Percentiles rank a stretch among this genome's conserved stretches.
These are phyloP conservation scores for Coniochaeta sp. DNA, from an alignment of 2,329 filamentous ascomycete species.

Conservation along the genomic window DNA sequence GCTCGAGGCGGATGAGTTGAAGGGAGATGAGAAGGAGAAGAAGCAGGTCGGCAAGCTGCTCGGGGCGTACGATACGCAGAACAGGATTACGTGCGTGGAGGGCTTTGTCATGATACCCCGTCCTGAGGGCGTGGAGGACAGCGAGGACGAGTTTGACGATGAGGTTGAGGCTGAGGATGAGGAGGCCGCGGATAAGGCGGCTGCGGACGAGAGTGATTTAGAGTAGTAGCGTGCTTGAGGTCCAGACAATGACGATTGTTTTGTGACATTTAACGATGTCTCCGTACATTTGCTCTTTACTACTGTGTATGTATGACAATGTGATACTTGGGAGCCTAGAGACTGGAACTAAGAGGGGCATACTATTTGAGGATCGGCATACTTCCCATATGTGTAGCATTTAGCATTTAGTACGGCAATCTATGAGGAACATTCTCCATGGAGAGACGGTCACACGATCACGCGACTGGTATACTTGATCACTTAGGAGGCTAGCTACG, in stretches of 20 bases:
- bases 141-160: constrained; percentile 42
- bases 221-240: constrained; percentile 9
- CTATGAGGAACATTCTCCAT: too few relatives aligned
- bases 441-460: too few relatives aligned
- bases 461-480: too few relatives aligned
- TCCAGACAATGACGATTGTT: not conserved
- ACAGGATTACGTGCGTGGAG: constrained; percentile 81
- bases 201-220: constrained; percentile 22
- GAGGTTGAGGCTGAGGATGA: constrained; percentile 31
- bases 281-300: too few relatives aligned
- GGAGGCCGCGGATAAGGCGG: constrained; percentile 26
- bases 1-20: constrained; percentile 38
- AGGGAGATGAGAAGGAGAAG: constrained; percentile 16
- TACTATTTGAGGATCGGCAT: too few relatives aligned
- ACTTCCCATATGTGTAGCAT: too few relatives aligned
- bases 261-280: not conserved
- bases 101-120: constrained; percentile 77
- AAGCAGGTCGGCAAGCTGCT: constrained; percentile 56
- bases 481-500: too few relatives aligned
- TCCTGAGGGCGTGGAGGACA: constrained; percentile 53
- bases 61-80: constrained; percentile 75
- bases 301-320: too few relatives aligned
- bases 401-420: too few relatives aligned
- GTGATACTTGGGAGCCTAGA: too few relatives aligned
- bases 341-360: too few relatives aligned